Evolutionary conservation across 441 rosid genomes (phyloP).

Genomic region (Aleurites moluccanus): DNA sequence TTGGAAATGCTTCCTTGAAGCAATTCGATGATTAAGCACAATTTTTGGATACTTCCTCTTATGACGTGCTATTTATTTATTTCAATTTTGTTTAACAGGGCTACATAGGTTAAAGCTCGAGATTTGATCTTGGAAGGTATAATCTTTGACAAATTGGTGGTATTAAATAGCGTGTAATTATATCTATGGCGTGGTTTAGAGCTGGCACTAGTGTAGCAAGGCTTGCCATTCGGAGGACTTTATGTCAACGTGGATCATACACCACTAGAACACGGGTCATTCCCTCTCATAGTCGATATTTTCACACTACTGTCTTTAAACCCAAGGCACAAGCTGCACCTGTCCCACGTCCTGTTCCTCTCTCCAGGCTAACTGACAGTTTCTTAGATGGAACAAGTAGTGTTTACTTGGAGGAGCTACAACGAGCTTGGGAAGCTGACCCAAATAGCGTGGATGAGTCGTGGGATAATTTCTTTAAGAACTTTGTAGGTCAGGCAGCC

Average conservation of each 20-base stretch:
- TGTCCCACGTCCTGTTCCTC: conserved; percentile 78
- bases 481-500: conserved; percentile 92
- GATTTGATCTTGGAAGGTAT: conserved; percentile 1
- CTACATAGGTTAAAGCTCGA: background rate
- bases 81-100: background rate
- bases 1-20: background rate
- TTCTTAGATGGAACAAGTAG: conserved; percentile 96
- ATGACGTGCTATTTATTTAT: no score
- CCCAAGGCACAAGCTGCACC: conserved; percentile 73
- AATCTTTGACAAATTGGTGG: conserved; percentile 12
- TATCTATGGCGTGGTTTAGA: conserved; percentile 75
- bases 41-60: no score
- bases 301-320: conserved; percentile 60
- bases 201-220: conserved; percentile 65
- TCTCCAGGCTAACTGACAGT: conserved; percentile 85
- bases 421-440: conserved; percentile 93
- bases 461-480: conserved; percentile 96
- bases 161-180: conserved; percentile 19
- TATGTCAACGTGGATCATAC: conserved; percentile 60
- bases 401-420: conserved; percentile 94
- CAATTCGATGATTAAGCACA: background rate
- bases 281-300: conserved; percentile 51
- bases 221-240: conserved; percentile 66
- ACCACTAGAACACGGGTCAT: conserved; percentile 47
- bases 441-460: conserved; percentile 94